Percentiles rank a stretch among this genome's conserved stretches.
Evolutionary conservation across 108 stramenopile species (phyloP).

Genomic region (Aureococcus anophagefferens): DNA sequence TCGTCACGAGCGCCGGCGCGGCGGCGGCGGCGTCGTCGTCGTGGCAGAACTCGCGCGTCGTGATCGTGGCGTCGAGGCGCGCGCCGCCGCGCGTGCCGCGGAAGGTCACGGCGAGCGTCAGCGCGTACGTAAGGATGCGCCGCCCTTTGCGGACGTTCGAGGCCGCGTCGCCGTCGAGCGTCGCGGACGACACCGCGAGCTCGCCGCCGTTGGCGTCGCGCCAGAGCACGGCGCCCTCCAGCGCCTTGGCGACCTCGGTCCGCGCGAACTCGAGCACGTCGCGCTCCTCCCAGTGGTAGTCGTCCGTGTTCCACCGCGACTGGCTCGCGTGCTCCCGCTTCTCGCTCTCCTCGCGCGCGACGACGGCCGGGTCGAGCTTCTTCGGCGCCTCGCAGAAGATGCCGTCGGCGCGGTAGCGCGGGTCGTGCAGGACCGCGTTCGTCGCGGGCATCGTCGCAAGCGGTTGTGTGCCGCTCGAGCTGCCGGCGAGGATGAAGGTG

Average conservation of each 20-base stretch:
- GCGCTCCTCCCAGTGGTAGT: constrained; percentile 1
- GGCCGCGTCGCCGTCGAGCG: background rate
- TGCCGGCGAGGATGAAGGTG: no score
- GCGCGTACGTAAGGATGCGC: background rate
- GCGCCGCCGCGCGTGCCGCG: background rate
- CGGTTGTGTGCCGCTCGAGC: no score
- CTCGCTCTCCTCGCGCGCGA: background rate
- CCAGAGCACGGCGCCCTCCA: background rate
- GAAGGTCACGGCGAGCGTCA: background rate
- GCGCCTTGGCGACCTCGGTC: background rate
- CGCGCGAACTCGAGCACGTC: background rate
- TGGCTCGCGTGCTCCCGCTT: background rate
- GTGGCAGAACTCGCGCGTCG: background rate
- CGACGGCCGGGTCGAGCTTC: background rate
- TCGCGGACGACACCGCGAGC: background rate
- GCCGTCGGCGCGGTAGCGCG: background rate
- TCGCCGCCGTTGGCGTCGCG: background rate
- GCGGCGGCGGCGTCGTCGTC: background rate
- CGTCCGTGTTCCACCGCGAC: background rate
- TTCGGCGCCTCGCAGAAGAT: constrained; percentile 2
- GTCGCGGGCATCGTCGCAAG: background rate
- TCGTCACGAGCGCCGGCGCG: background rate
- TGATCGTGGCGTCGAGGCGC: background rate
- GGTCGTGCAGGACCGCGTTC: background rate
- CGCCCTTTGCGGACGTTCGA: background rate